Conservation (phyloP, 2,329 filamentous ascomycete genomes). For the Sporothrix sp. region DNA sequence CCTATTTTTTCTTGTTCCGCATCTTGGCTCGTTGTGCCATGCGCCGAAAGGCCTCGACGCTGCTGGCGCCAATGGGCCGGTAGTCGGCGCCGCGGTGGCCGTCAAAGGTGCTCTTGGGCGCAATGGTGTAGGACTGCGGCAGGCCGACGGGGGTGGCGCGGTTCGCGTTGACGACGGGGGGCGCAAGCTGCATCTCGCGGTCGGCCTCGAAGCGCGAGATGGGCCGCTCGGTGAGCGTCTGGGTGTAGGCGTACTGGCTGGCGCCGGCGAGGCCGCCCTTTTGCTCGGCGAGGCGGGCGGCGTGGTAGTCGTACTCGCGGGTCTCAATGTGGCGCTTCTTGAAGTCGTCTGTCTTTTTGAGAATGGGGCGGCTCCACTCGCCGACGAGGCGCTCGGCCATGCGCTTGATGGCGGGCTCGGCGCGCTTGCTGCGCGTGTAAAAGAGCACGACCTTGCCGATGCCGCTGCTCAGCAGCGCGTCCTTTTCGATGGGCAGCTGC, state of each 20-base stretch:
- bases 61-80: constrained; percentile 52
- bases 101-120: constrained; percentile 53
- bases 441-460: constrained; percentile 95
- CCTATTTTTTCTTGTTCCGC: constrained; percentile 19
- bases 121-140: constrained; percentile 49
- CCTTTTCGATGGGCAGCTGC: constrained; percentile 81
- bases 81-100: constrained; percentile 39
- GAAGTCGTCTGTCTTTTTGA: constrained; percentile 90
- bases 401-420: constrained; percentile 81
- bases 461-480: constrained; percentile 77
- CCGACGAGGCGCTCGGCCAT: constrained; percentile 86
- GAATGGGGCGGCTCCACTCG: constrained; percentile 90
- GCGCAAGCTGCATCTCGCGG: constrained; percentile 48
- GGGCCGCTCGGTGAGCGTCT: constrained; percentile 36
- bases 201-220: constrained; percentile 37
- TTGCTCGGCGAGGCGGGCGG: constrained; percentile 42
- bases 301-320: constrained; percentile 52
- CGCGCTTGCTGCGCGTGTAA: constrained; percentile 90
- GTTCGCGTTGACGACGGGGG: constrained; percentile 41
- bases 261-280: background rate
- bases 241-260: constrained; percentile 35
- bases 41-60: constrained; percentile 54
- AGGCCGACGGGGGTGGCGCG: constrained; percentile 46
- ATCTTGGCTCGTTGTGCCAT: constrained; percentile 53
- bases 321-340: constrained; percentile 66